A percentile compares a stretch with the other conserved stretches of the same genome.
Conservation (phyloP, 106 monocot genomes). For the Posidonia australis region DNA sequence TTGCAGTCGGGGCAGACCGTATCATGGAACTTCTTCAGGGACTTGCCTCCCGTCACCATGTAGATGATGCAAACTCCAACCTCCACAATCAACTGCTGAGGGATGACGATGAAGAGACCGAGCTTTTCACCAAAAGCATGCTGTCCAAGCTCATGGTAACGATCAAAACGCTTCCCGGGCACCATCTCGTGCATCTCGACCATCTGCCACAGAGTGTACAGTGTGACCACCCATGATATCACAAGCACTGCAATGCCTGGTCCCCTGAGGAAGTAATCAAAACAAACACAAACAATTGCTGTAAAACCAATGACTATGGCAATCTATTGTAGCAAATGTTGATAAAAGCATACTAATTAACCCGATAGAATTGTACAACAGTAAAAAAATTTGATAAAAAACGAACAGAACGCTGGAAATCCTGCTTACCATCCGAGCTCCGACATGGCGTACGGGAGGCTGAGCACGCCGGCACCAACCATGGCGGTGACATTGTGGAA, state of each 20-base stretch:
- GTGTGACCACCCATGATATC: conserved; percentile 48
- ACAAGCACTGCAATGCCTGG: conserved; percentile 45
- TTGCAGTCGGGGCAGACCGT: conserved; percentile 18
- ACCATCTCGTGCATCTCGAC: conserved; percentile 75
- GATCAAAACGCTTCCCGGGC: conserved; percentile 24
- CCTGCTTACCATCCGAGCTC: conserved; percentile 17
- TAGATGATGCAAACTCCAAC: background rate
- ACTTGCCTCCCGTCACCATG: conserved; percentile 33
- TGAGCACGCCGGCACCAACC: background rate
- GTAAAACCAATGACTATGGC: too few relatives aligned
- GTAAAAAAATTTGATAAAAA: too few relatives aligned
- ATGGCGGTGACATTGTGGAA: conserved; percentile 1
- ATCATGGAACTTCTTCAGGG: conserved; percentile 52
- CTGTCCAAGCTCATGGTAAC: conserved; percentile 51
- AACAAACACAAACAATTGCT: too few relatives aligned
- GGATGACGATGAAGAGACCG: conserved; percentile 55
- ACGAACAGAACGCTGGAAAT: too few relatives aligned
- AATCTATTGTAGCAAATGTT: too few relatives aligned
- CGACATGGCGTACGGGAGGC: background rate
- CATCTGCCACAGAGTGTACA: conserved; percentile 68
- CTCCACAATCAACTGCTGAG: background rate
- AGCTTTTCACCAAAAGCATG: conserved; percentile 35
- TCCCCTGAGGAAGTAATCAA: too few relatives aligned
- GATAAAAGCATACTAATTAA: too few relatives aligned
- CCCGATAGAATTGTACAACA: too few relatives aligned